Percentiles rank a stretch among this genome's conserved stretches.
Conservation (phyloP, 345 rosid genomes). For the Erodium maritimum region DNA sequence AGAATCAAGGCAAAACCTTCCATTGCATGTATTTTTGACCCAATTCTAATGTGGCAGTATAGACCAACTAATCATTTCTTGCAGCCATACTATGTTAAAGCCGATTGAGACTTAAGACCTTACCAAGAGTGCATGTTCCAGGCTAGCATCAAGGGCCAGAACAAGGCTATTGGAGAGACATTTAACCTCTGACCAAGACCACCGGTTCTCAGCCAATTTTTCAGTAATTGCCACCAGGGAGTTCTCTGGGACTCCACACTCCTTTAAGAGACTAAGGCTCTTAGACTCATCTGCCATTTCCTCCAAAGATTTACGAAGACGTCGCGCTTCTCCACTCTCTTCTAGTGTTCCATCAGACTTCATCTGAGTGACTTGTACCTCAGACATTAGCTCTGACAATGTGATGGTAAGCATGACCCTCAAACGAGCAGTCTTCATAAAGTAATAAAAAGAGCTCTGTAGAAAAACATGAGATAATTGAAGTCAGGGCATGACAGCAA, state of each 20-base stretch:
- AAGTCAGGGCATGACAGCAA: conserved; percentile 7
- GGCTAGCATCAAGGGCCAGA: conserved; percentile 92
- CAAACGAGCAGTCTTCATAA: conserved; percentile 89
- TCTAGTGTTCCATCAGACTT: conserved; percentile 82
- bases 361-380: conserved; percentile 94
- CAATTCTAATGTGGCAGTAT: neutral
- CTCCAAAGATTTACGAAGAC: conserved; percentile 78
- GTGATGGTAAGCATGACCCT: conserved; percentile 95
- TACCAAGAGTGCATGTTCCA: conserved; percentile 94
- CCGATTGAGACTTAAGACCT: conserved; percentile 15
- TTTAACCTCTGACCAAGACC: conserved; percentile 91
- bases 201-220: conserved; percentile 47
- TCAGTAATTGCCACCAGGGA: conserved; percentile 46
- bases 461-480: conserved; percentile 17
- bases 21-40: too few relatives aligned
- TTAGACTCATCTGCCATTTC: conserved; percentile 86
- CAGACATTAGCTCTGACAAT: conserved; percentile 92
- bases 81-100: neutral
- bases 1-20: too few relatives aligned
- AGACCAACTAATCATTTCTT: neutral
- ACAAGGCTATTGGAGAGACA: conserved; percentile 66
- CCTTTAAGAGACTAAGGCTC: conserved; percentile 50
- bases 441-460: conserved; percentile 84
- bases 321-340: conserved; percentile 91
- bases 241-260: conserved; percentile 75